These are phyloP conservation scores for Brassica juncea DNA, from an alignment of 345 rosid species.

Conservation along the genomic window DNA sequence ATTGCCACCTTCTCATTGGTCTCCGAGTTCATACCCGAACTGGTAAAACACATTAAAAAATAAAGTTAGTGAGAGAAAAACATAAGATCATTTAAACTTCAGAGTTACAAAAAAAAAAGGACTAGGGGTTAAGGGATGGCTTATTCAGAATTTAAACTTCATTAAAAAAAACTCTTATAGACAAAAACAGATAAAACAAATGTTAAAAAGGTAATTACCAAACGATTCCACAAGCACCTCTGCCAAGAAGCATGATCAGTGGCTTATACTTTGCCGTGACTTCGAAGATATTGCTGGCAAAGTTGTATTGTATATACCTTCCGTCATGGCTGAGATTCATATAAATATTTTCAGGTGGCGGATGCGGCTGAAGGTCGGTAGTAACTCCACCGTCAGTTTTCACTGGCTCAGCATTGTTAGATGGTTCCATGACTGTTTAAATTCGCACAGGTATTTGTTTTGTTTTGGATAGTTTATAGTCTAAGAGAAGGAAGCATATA, in stretches of 20 bases:
- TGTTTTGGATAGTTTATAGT: background rate
- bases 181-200: background rate
- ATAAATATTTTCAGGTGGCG: constrained; percentile 45
- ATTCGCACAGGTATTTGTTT: background rate
- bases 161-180: background rate
- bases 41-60: constrained; percentile 12
- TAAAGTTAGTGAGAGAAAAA: background rate
- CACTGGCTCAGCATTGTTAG: background rate
- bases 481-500: background rate
- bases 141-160: background rate
- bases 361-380: background rate
- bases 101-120: background rate
- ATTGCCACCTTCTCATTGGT: constrained; percentile 78
- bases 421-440: constrained; percentile 8
- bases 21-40: constrained; percentile 76
- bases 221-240: constrained; percentile 83
- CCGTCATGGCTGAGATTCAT: constrained; percentile 71
- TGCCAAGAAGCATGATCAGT: constrained; percentile 76
- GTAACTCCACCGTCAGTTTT: background rate
- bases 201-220: constrained; percentile 49
- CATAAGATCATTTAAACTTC: background rate
- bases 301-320: constrained; percentile 66
- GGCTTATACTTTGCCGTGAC: constrained; percentile 83
- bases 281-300: constrained; percentile 70
- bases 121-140: background rate